Base-by-base conservation (phyloP, 805 yeast genomes). In the Kazachstania africana region DNA sequence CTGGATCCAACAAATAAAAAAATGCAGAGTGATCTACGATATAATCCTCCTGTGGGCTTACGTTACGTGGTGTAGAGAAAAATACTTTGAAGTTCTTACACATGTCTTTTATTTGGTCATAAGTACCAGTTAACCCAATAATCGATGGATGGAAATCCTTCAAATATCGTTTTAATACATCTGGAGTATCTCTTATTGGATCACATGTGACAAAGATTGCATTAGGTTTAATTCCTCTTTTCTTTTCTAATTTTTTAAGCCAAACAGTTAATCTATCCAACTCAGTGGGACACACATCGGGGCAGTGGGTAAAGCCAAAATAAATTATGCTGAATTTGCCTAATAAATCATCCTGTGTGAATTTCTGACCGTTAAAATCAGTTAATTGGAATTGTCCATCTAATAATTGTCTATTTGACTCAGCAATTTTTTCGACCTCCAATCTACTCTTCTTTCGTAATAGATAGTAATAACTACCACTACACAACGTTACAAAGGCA, bases 211-310 rank as follows among this genome's bases (percentile, higher is more conserved):
- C 78, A 56, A 88, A 88, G 14, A 88, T 60, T n/a, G n/a, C n/a
- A n/a, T n/a, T n/a, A 0, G 97, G 94, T 57, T 80, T 94, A 32
- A 88, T 50, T 29, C 72, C 64, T 1, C 23, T 25, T 6, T 26
- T 32, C 50, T 78, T 73, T 49, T 79, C 75, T 48, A 87, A 63
- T 27, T 66, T 69, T 39, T 68, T 70, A 47, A 70, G 62, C 67
- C 61, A 70, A 32, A 60, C 65, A 3, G 94, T 84, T 50, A 91
- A 65, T 50, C 87, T 83, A 54, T 88, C 98, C 37, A 88, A 69
- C 56, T 88, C 98, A 53, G 91, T 97, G 6, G 98, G 98, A 57
- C 98, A 88, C 31, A 88, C 84, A 58, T 88, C 98, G 8, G 98
- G 98, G 60, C 98, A 88, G 59, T 85, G 85, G 3, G 95, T 80